These are phyloP conservation scores for Discostella pseudostelligera DNA, from an alignment of 108 stramenopile genomes.

Conservation along the genomic window DNA sequence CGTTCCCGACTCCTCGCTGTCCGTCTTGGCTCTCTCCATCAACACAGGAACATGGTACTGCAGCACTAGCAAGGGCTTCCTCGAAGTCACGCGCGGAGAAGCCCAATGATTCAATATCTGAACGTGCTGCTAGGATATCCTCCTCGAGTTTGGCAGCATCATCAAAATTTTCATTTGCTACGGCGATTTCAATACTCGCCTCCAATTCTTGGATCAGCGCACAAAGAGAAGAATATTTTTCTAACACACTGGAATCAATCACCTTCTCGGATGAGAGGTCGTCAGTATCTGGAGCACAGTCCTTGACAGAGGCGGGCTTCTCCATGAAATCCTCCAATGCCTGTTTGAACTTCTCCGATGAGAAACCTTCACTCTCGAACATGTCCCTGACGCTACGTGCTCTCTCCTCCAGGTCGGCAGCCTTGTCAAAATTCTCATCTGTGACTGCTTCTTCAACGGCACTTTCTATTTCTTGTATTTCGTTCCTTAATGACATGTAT, in stretches of 20 bases:
- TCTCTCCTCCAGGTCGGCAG: conserved; percentile 27
- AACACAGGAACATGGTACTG: not conserved
- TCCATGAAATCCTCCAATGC: conserved; percentile 14
- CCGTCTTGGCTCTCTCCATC: not conserved
- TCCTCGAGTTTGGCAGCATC: conserved; percentile 43
- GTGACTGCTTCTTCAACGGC: conserved; percentile 14
- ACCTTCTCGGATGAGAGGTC: not conserved
- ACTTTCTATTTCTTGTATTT: conserved; percentile 17
- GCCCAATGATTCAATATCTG: conserved; percentile 29
- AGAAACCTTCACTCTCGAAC: conserved; percentile 20
- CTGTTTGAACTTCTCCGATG: conserved; percentile 16
- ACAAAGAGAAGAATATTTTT: conserved; percentile 20
- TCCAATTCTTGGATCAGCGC: conserved; percentile 16
- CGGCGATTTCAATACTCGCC: conserved; percentile 26
- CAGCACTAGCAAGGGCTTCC: conserved; percentile 1
- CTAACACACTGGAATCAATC: conserved; percentile 19
- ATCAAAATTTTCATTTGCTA: conserved; percentile 32
- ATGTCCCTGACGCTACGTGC: conserved; percentile 9
- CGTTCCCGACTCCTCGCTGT: not conserved
- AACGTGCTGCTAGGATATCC: conserved; percentile 9
- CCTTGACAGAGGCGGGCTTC: not conserved
- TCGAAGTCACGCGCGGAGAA: conserved; percentile 26
- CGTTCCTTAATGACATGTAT: conserved; percentile 6
- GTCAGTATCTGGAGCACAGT: not conserved
- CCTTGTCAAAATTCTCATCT: conserved; percentile 26